Base-by-base conservation (phyloP, 805 yeast genomes). In the Suhomyces canberraensis region DNA sequence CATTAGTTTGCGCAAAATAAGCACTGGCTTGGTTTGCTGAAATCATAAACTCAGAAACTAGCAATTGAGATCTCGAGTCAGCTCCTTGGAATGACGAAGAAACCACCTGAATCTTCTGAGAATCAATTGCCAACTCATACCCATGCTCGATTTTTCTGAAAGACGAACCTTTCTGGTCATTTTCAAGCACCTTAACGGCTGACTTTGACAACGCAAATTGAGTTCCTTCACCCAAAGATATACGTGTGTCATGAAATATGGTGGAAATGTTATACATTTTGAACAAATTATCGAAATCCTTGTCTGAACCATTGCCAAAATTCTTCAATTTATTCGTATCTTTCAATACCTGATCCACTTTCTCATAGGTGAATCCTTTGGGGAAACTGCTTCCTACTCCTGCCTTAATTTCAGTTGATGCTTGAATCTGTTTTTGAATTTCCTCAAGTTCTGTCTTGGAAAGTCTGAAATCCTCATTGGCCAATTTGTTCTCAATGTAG, bases 11-110 rank as follows among this genome's bases (percentile, higher is more conserved):
- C 11, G 81, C 74, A 46, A 66, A 72, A 2, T 56, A 40, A 1
- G 84, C 84, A 1, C 79, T 69, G 3, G 81, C 60, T n/a, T 71
- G 62, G 54, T 88, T 89, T 1, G 93, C 88, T 30, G 76, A 61
- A 16, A 90, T 73, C 98, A 91, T 91, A 33, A 84, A 56, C 54
- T 91, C 95, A 1, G 91, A 73, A 2, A 91, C 97, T 17, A 91
- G 64, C 2, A 67, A 50, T 26, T 76, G 78, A 0, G 95, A 79
- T 24, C 67, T 61, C 0, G 78, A 56, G 25, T 43, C 45, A n/a
- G 21, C 24, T 25, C 47, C 43, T 34, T 52, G 58, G n/a, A 41
- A 43, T 4, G 36, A 35, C 13, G 47, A 48, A 8, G 33, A 34
- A 8, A 43, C 28, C 18, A 48, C 31, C 6, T 43, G 41, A 11